Conservation (phyloP, 495 filamentous ascomycete species). For the Penicillium alfredii region DNA sequence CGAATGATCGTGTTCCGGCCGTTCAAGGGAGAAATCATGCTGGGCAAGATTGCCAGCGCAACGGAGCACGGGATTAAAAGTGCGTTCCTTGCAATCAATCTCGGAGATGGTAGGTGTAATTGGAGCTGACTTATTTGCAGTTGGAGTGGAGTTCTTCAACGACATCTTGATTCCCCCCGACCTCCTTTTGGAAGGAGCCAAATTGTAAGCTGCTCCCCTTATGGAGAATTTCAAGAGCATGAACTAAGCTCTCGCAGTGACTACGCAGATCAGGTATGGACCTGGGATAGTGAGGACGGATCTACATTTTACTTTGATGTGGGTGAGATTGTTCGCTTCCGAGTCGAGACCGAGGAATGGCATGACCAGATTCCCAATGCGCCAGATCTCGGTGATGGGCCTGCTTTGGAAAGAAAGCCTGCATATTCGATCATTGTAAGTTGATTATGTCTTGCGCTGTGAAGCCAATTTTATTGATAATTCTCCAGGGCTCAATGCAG, state of each 20-base stretch:
- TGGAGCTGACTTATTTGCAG: slow-evolving; percentile 32
- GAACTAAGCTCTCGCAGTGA: slow-evolving; percentile 48
- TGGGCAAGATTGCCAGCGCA: slow-evolving; percentile 71
- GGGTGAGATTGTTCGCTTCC: slow-evolving; percentile 78
- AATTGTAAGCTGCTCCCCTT: slow-evolving; percentile 57
- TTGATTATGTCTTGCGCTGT: slow-evolving; percentile 4
- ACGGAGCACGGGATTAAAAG: slow-evolving; percentile 67
- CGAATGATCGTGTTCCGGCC: slow-evolving; percentile 89
- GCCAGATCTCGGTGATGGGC: slow-evolving; percentile 48
- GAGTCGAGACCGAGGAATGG: slow-evolving; percentile 80
- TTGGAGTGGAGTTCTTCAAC: slow-evolving; percentile 82
- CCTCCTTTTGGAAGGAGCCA: slow-evolving; percentile 62
- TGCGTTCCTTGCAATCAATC: slow-evolving; percentile 30
- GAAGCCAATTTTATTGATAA: slow-evolving; percentile 5
- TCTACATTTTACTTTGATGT: slow-evolving; percentile 77
- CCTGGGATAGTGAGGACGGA: slow-evolving; percentile 68
- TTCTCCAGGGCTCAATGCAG: slow-evolving; percentile 46
- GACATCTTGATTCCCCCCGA: slow-evolving; percentile 74
- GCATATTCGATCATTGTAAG: slow-evolving; percentile 65
- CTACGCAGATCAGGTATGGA: slow-evolving; percentile 67
- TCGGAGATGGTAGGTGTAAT: background rate
- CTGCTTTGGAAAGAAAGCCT: slow-evolving; percentile 46
- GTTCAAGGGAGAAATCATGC: slow-evolving; percentile 84
- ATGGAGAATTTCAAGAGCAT: too few relatives aligned
- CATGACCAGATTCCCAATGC: slow-evolving; percentile 74